Base-by-base conservation (phyloP, 805 yeast genomes). In the Zygoascus flipseniorum region DNA sequence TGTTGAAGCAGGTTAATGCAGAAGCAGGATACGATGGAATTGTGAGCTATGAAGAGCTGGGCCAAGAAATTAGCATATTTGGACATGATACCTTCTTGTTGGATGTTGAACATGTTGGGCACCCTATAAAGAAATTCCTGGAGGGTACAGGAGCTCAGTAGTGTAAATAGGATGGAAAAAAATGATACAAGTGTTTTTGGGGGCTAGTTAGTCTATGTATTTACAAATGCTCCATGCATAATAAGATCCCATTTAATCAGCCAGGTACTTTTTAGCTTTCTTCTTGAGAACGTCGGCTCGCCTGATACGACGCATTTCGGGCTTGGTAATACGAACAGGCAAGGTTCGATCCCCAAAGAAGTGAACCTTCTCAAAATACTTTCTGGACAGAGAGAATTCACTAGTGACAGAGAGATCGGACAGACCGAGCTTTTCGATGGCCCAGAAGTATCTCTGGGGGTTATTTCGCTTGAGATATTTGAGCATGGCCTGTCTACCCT, bases 51-150 rank as follows among this genome's bases (percentile, higher is more conserved):
- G 75, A 81, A 52, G 97, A 90, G 65, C 74, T 90, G 54, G 82
- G 89, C 43, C 81, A 81, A 54, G 86, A 86, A 49, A 75, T 85
- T 35, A 85, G 95, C 65, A 76, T 84, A 63, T 90, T 80, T 67
- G 97, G 97, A 8, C 97, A 90, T 62, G 97, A 90, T 67, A 89
- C 97, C 0, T 90, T 90, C 66, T 71, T 90, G 57, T 71, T 90
- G 54, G 89, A 88, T 57, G 72, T 86, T 55, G 85, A 85, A 58
- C 81, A 88, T 63, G 82, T 89, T 51, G 97, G 97, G 9, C 79
- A 76, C 1, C 92, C 90, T 6, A 82, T 90, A 20, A 77, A 78
- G 60, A 62, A 68, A 52, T 89, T 89, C 65, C 72, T 89, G 58
- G 76, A 72, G 39, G 39, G 16, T 35, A 35, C 28, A 23, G 28